A percentile compares a stretch with the other conserved stretches of the same genome.
phyloP scores from a whole-genome alignment of 805 yeast species.

The Myxozyma monticola region DNA sequence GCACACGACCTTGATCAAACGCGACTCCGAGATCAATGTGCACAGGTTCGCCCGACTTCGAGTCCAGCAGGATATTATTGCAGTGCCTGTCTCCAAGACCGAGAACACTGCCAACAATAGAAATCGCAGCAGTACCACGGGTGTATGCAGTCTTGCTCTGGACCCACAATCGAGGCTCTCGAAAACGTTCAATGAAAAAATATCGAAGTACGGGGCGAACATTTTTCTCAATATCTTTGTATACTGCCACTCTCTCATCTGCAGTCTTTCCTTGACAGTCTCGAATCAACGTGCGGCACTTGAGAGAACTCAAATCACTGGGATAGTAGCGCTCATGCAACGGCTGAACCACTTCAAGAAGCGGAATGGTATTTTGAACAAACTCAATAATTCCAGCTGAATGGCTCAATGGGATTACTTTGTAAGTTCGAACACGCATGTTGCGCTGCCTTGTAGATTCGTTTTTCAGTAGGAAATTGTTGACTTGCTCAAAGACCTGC shows the following conservation, averaged over 20 bases:
- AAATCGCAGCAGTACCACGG: conserved; percentile 77
- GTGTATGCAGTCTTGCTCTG: conserved; percentile 61
- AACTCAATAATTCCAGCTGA: conserved; percentile 86
- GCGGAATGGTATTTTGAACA: conserved; percentile 72
- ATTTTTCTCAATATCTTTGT: conserved; percentile 47
- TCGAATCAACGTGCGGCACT: conserved; percentile 67
- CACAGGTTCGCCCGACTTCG: conserved; percentile 81
- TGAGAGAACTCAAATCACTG: conserved; percentile 51
- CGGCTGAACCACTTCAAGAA: conserved; percentile 66
- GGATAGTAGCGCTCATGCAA: conserved; percentile 51
- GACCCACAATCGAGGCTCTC: conserved; percentile 74
- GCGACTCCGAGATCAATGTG: conserved; percentile 97
- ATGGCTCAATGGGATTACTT: conserved; percentile 87
- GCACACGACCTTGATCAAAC: conserved; percentile 84
- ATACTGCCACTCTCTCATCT: conserved; percentile 42
- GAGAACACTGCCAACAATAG: conserved; percentile 81
- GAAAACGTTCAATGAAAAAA: conserved; percentile 68
- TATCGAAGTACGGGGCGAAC: conserved; percentile 67
- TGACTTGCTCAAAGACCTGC: conserved; percentile 89
- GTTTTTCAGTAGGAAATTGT: conserved; percentile 58
- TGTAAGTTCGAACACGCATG: conserved; percentile 74
- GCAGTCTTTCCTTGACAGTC: conserved; percentile 50
- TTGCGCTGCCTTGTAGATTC: conserved; percentile 57
- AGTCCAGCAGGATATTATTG: conserved; percentile 83
- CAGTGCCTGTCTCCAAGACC: conserved; percentile 97